phyloP scores from a whole-genome alignment of 1,139 yeast genomes.

The Pneumocystis jirovecii region DNA sequence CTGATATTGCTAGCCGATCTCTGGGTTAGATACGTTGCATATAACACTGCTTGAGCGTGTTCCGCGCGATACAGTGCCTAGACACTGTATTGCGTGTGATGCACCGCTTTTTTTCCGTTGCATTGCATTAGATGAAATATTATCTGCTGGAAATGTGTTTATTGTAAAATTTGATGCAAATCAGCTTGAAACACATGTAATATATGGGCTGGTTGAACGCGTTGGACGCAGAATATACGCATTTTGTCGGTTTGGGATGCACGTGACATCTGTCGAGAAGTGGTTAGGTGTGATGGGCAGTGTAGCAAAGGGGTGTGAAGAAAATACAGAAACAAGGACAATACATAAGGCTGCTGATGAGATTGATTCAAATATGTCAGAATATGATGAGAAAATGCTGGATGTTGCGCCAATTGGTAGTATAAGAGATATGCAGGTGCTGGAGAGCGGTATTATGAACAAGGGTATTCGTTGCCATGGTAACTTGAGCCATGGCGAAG shows the following conservation, averaged over 20 bases:
- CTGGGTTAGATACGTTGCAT: not conserved
- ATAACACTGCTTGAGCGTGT: not conserved
- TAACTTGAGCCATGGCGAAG: not conserved
- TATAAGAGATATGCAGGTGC: no score
- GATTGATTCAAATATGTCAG: no score
- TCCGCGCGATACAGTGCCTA: not conserved
- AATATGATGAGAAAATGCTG: no score
- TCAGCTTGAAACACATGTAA: not conserved
- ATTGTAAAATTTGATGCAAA: not conserved
- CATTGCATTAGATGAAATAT: not conserved
- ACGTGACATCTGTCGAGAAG: not conserved
- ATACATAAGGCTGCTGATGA: no score
- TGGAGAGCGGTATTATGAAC: no score
- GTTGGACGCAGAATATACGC: not conserved
- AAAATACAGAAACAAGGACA: no score
- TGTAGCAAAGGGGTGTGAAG: no score
- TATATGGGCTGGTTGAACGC: not conserved
- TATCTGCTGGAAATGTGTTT: not conserved
- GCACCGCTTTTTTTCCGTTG: not conserved
- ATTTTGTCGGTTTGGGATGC: not conserved
- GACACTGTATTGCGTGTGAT: not conserved
- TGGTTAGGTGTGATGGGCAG: not conserved
- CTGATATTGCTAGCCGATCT: not conserved
- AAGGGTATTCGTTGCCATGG: no score
- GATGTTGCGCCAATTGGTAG: no score